Evolutionary conservation across 768 basidiomycete species (phyloP).

Genomic region (Gloeostereum incarnatum): DNA sequence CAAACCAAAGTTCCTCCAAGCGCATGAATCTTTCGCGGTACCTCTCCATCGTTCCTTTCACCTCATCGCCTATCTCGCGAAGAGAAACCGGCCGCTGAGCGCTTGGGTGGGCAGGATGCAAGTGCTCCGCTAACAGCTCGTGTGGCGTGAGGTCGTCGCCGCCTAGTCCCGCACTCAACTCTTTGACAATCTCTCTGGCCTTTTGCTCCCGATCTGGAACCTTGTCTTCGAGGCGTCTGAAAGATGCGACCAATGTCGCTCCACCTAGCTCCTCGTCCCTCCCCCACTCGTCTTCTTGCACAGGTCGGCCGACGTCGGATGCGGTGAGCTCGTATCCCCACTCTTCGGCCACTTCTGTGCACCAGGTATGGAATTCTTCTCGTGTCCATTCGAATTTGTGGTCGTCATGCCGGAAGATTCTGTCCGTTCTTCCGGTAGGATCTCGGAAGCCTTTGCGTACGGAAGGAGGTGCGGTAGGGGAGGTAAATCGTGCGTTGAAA

Average conservation of each 20-base stretch:
- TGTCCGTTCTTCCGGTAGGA: constrained; percentile 65
- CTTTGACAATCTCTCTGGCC: constrained; percentile 20
- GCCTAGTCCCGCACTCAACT: constrained; percentile 11
- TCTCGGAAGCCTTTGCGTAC: constrained; percentile 50
- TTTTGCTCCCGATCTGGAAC: constrained; percentile 26
- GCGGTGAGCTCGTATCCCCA: constrained; percentile 70
- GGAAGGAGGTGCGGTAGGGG: constrained; percentile 34
- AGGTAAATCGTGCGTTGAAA: constrained; percentile 69
- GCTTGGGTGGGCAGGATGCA: constrained; percentile 40
- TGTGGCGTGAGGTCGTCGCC: constrained; percentile 26
- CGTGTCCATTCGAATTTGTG: constrained; percentile 89
- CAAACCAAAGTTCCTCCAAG: constrained; percentile 43
- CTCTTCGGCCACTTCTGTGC: constrained; percentile 37
- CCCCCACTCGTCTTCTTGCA: constrained; percentile 63
- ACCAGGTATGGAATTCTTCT: constrained; percentile 65
- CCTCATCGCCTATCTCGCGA: constrained; percentile 35
- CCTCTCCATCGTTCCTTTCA: constrained; percentile 46
- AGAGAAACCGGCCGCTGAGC: constrained; percentile 32
- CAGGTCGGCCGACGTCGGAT: constrained; percentile 47
- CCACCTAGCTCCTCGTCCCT: constrained; percentile 54
- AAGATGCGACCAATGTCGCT: constrained; percentile 61
- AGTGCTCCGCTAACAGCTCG: constrained; percentile 33
- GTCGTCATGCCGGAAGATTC: constrained; percentile 73
- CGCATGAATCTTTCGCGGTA: constrained; percentile 38
- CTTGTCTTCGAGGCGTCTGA: constrained; percentile 24